A percentile compares a stretch with the other conserved stretches of the same genome.
phyloP scores from a whole-genome alignment of 2,329 filamentous ascomycete species.

The Trichoderma simmonsii region DNA sequence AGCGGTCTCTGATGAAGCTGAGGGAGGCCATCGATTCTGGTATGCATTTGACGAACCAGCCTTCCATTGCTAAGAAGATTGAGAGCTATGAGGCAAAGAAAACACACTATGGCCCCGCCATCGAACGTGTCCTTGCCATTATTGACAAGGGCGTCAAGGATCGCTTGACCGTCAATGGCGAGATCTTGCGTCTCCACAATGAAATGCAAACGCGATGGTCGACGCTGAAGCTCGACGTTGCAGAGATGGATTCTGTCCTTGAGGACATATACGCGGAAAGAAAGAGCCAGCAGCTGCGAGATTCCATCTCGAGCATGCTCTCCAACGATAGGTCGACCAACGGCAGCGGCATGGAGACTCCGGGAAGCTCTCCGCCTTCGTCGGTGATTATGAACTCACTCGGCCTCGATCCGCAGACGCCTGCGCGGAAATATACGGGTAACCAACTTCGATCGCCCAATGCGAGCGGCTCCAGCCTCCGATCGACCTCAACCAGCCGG shows the following conservation, averaged over 20 bases:
- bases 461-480: constrained; percentile 44
- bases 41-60: constrained; percentile 68
- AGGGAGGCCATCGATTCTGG: constrained; percentile 74
- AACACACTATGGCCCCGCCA: constrained; percentile 87
- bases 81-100: constrained; percentile 96
- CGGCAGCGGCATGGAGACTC: constrained; percentile 67
- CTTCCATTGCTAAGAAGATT: constrained; percentile 73
- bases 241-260: constrained; percentile 69
- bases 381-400: constrained; percentile 59
- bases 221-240: constrained; percentile 71
- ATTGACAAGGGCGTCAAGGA: constrained; percentile 96
- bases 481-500: constrained; percentile 44
- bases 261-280: constrained; percentile 67
- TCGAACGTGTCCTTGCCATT: constrained; percentile 85
- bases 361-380: constrained; percentile 63
- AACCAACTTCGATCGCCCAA: constrained; percentile 48
- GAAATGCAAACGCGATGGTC: constrained; percentile 85
- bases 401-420: constrained; percentile 48
- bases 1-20: constrained; percentile 79
- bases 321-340: constrained; percentile 74
- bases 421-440: constrained; percentile 34
- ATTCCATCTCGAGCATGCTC: constrained; percentile 89
- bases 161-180: constrained; percentile 92
- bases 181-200: constrained; percentile 80
- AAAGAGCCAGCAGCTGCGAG: constrained; percentile 73